Evolutionary conservation across 2,329 filamentous ascomycete genomes (phyloP).

Genomic region (Alternaria tenuissima): DNA sequence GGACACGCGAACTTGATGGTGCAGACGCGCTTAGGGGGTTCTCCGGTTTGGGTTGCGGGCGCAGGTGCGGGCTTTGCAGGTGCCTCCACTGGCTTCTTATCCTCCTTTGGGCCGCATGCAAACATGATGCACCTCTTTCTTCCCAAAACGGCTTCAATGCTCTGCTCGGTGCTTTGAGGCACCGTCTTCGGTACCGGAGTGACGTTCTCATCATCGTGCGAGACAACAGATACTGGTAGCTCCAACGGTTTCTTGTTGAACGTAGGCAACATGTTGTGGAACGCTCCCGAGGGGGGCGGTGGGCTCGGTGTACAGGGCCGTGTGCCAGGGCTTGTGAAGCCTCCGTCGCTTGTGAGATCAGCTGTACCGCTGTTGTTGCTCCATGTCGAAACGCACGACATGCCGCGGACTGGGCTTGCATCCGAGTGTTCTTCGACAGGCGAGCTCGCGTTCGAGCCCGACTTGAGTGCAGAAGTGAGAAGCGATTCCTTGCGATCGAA

Average conservation of each 20-base stretch:
- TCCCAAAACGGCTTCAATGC: slow-evolving; percentile 69
- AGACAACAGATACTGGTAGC: slow-evolving; percentile 48
- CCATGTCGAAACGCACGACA: slow-evolving; percentile 70
- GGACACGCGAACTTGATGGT: slow-evolving; percentile 79
- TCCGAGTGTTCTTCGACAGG: slow-evolving; percentile 53
- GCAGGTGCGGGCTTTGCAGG: slow-evolving; percentile 25
- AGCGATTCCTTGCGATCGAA: slow-evolving; percentile 76
- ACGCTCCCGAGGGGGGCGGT: slow-evolving; percentile 69
- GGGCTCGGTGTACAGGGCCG: slow-evolving; percentile 88
- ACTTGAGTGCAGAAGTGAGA: slow-evolving; percentile 82
- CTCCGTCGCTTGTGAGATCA: slow-evolving; percentile 94
- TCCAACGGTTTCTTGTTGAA: slow-evolving; percentile 52
- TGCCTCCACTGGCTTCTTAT: slow-evolving; percentile 49
- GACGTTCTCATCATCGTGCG: slow-evolving; percentile 47
- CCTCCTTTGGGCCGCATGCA: slow-evolving; percentile 71
- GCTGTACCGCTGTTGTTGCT: slow-evolving; percentile 85
- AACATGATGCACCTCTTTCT: slow-evolving; percentile 94
- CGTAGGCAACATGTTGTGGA: slow-evolving; percentile 47
- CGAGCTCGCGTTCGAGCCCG: slow-evolving; percentile 50
- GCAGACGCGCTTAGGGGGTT: slow-evolving; percentile 63
- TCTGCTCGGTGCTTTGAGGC: slow-evolving; percentile 59
- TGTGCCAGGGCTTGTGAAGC: slow-evolving; percentile 83
- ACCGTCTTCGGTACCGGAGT: slow-evolving; percentile 34
- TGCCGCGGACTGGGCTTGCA: slow-evolving; percentile 50
- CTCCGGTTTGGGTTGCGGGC: slow-evolving; percentile 31